Evolutionary conservation across 148 eudicot genomes (phyloP), one percentile per base, ranked within the genome.

Genomic region (Rhododendron vialii): DNA sequence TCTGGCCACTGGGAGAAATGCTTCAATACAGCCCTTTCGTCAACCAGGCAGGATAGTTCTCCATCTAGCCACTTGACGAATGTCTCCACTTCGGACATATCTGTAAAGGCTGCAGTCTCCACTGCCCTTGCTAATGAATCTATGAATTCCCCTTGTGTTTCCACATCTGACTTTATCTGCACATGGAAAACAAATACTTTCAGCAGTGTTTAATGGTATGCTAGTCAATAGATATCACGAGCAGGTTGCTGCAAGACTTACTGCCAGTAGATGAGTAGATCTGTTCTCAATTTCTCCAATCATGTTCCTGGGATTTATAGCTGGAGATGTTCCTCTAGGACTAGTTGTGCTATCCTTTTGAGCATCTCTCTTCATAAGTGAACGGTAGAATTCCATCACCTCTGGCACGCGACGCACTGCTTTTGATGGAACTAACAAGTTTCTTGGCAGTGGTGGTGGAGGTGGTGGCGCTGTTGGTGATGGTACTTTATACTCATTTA

Each of bases 1-100:
- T 96, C 98, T 3, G 98, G 98, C 98, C 98, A 96, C 59, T 91
- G 86, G 24, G 93, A 91, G 87, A 96, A 96, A 83, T 94, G 98
- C 88, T 93, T 96, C 59, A 96, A 88, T 24, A 96, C 98, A 5
- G 98, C 98, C 86, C 98, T 90, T 85, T 96, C 98, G 30, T 96
- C 98, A 18, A 96, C 98, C 26, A 96, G 90, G 84, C 92, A 79
- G 5, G 98, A 93, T 28, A 96, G 88, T 80, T 96, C 94, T 35
- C 91, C 89, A 17, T 96, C 98, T 26, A 96, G 89, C 95, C 98
- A 92, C 83, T 96, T 94, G 67, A 96, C 93, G 38, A 94, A 96
- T 51, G 88, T 84, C 61, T 94, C 96, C 35, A 93, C 95, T 17
- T 89, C 92, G 1, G 92, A 88, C 38, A 96, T 96, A 50, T 96